Evolutionary conservation across 148 eudicot genomes (phyloP), one percentile per base, ranked within the genome.

Genomic region (Camellia granthamiana): DNA sequence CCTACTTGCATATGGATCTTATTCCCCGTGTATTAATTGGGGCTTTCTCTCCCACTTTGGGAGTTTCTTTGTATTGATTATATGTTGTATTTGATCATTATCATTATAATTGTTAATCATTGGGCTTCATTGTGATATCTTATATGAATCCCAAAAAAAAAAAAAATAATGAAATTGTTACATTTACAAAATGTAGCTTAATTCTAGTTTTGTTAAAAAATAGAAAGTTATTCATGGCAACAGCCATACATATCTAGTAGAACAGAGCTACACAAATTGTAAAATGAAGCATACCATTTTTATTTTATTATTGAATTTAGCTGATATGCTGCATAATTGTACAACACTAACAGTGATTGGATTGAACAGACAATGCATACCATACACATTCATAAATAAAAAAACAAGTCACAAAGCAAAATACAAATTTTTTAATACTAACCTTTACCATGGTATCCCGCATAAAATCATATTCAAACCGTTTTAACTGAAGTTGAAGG

Each of bases 381-480:
- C 15, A 8, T 30, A 30, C 38, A 30, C 38, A 30, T 1, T 30
- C 38, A 30, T 30, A 0, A 67, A 70, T 43, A 15, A 13, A 70
- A 7, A 1, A 70, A 13, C 13, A 15, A 3, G 11, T 30, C 38
- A 30, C 38, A 70, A 15, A 4, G 2, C 55, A 2, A 70, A 18
- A 73, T 4, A 55, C 19, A 56, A 46, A 38, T 58, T 38, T 47
- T 14, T 49, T 62, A 75, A 74, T 9, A 69, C 82, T 58, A 70
- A 83, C 85, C 85, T 83, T 83, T 65, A 83, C 82, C 85, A 83
- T 83, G 3, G 85, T 74, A 46, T 83, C 85, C 66, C 82, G 82
- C 85, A 79, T 79, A 66, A 83, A 83, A 70, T 83, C 85, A 83
- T 83, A 83, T 62, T 88, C 86, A 82, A 85, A 85, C 42, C 90